Evolutionary conservation across 1,284 basidiomycete genomes (phyloP).

Genomic region (Agroathelia rolfsii): DNA sequence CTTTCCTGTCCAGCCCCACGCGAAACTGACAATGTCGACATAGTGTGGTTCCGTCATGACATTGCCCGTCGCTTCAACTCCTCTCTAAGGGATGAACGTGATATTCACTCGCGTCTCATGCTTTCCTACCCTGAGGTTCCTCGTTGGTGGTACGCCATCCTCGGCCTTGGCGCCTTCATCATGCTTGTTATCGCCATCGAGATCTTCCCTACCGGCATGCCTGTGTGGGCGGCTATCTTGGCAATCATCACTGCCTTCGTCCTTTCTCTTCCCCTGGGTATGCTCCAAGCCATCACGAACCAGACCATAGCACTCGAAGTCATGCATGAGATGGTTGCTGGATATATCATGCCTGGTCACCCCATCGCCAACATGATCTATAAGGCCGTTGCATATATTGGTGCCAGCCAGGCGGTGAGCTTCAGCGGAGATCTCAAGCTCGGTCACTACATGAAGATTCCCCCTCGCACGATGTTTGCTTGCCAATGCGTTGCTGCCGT

Average conservation of each 20-base stretch:
- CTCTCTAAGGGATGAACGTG: slow-evolving; percentile 60
- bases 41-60: slow-evolving; percentile 81
- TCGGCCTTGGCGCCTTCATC: slow-evolving; percentile 52
- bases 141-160: slow-evolving; percentile 59
- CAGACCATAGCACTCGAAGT: slow-evolving; percentile 61
- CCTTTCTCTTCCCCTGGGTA: slow-evolving; percentile 63
- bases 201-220: slow-evolving; percentile 60
- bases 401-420: slow-evolving; percentile 49
- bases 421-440: slow-evolving; percentile 66
- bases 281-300: slow-evolving; percentile 80
- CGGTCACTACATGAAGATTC: slow-evolving; percentile 82
- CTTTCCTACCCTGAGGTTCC: slow-evolving; percentile 71
- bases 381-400: slow-evolving; percentile 62
- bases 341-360: slow-evolving; percentile 67
- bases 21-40: slow-evolving; percentile 10
- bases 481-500: slow-evolving; percentile 59
- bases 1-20: slow-evolving; percentile 1
- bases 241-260: slow-evolving; percentile 44
- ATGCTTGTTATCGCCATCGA: slow-evolving; percentile 58
- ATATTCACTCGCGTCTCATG: slow-evolving; percentile 84
- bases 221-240: slow-evolving; percentile 66
- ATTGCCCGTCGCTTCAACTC: slow-evolving; percentile 60
- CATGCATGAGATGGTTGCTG: slow-evolving; percentile 67
- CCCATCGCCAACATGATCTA: slow-evolving; percentile 80
- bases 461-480: slow-evolving; percentile 68